These are phyloP conservation scores for Saccharomyces uvarum DNA, from an alignment of 1,139 yeast genomes.

Conservation along the genomic window DNA sequence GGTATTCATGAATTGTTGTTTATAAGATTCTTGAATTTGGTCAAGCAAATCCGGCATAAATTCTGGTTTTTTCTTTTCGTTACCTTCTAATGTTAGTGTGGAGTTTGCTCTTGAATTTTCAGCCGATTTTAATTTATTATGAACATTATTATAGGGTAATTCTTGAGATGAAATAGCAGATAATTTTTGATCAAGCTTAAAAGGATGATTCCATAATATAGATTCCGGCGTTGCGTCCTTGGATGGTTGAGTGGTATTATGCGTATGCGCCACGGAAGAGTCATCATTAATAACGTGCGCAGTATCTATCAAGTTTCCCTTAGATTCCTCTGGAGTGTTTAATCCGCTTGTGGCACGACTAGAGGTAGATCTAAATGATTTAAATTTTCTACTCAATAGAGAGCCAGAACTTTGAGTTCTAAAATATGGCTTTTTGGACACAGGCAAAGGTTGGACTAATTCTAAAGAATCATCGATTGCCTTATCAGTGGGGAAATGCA, in stretches of 20 bases:
- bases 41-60: constrained; percentile 22
- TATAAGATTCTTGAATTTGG: constrained; percentile 21
- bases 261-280: constrained; percentile 6
- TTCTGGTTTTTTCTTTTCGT: constrained; percentile 5
- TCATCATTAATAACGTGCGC: constrained; percentile 4
- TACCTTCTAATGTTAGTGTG: constrained; percentile 5
- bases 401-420: constrained; percentile 27
- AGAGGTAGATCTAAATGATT: constrained; percentile 17
- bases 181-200: not conserved
- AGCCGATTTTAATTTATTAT: constrained; percentile 6
- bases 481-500: constrained; percentile 2
- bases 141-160: constrained; percentile 1
- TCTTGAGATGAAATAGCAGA: not conserved
- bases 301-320: not conserved
- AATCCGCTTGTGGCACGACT: constrained; percentile 5
- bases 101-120: constrained; percentile 7
- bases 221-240: constrained; percentile 3
- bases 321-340: constrained; percentile 1
- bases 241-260: constrained; percentile 4
- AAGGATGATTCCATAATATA: constrained; percentile 4
- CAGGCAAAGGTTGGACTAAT: constrained; percentile 3
- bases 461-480: constrained; percentile 1
- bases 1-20: constrained; percentile 16
- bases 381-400: constrained; percentile 22
- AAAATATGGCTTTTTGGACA: constrained; percentile 7